These are phyloP conservation scores for Penicillium simplicissimum DNA, from an alignment of 495 filamentous ascomycete genomes.

Conservation along the genomic window DNA sequence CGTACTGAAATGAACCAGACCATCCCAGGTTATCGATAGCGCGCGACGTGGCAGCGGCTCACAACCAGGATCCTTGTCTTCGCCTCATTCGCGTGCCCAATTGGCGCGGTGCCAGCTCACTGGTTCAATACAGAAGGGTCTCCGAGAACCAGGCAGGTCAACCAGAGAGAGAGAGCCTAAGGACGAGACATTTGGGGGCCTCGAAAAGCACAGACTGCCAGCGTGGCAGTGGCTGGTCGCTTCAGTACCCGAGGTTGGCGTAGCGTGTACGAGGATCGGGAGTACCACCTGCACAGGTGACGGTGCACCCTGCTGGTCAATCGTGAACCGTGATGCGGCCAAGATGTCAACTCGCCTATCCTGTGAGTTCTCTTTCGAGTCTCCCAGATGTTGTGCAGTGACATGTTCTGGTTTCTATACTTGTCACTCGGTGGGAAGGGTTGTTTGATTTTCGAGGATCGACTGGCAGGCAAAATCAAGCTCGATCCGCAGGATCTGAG, in stretches of 20 bases:
- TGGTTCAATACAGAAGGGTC: background rate
- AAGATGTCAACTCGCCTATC: slow-evolving; percentile 4
- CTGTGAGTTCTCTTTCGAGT: background rate
- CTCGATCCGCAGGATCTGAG: background rate
- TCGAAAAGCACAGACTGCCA: slow-evolving; percentile 29
- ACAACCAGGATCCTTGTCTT: slow-evolving; percentile 4
- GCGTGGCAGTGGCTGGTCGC: slow-evolving; percentile 25
- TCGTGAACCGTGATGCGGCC: background rate
- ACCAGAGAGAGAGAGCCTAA: background rate
- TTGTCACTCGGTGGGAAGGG: background rate
- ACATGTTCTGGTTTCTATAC: background rate
- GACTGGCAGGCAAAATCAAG: background rate
- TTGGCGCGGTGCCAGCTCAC: slow-evolving; percentile 5
- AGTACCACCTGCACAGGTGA: background rate
- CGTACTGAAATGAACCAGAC: background rate
- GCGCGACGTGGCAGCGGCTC: slow-evolving; percentile 31
- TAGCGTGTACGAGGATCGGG: slow-evolving; percentile 7
- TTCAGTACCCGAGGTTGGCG: slow-evolving; percentile 1
- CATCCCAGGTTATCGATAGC: slow-evolving; percentile 4
- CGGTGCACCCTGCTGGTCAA: background rate
- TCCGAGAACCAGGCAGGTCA: background rate
- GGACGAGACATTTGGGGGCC: background rate
- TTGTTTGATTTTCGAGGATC: background rate
- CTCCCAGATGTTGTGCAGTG: background rate
- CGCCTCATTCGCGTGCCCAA: slow-evolving; percentile 10